A percentile compares a stretch with the other conserved stretches of the same genome.
Evolutionary conservation across 1,139 yeast species (phyloP).

Genomic region (Hansenula lynferdii): DNA sequence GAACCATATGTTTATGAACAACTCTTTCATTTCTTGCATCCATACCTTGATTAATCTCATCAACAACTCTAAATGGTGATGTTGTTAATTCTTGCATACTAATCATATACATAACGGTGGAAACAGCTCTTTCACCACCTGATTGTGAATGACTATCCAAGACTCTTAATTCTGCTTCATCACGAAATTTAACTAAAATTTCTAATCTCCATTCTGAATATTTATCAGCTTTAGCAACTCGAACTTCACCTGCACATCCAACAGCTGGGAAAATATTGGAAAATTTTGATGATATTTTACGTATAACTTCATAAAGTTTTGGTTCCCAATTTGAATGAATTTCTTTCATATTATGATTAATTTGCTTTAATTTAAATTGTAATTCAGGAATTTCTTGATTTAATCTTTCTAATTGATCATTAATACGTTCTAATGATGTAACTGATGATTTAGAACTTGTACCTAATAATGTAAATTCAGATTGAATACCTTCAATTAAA

Average conservation of each 20-base stretch:
- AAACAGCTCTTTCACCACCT: constrained; percentile 97
- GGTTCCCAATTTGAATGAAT: constrained; percentile 53
- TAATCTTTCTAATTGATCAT: constrained; percentile 21
- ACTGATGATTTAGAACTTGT: constrained; percentile 37
- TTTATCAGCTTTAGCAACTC: constrained; percentile 43
- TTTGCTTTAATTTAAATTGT: constrained; percentile 22
- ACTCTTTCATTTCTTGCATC: constrained; percentile 88
- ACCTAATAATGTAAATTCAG: constrained; percentile 30
- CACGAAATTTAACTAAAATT: constrained; percentile 82
- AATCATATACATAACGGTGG: constrained; percentile 87
- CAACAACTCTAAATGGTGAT: constrained; percentile 94
- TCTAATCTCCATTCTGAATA: constrained; percentile 80
- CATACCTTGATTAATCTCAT: constrained; percentile 99
- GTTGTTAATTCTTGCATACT: constrained; percentile 86
- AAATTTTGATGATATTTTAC: constrained; percentile 56
- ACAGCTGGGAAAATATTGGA: constrained; percentile 62
- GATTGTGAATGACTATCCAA: constrained; percentile 88
- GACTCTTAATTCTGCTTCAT: constrained; percentile 60
- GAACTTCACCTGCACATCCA: constrained; percentile 83
- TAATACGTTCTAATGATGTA: constrained; percentile 31
- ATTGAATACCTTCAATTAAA: constrained; percentile 30
- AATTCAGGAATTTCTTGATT: constrained; percentile 26
- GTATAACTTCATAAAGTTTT: constrained; percentile 45
- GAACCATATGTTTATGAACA: constrained; percentile 84
- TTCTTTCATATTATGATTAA: constrained; percentile 34